These are phyloP conservation scores for Cercospora sesami DNA, from an alignment of 2,329 filamentous ascomycete genomes.

Conservation along the genomic window DNA sequence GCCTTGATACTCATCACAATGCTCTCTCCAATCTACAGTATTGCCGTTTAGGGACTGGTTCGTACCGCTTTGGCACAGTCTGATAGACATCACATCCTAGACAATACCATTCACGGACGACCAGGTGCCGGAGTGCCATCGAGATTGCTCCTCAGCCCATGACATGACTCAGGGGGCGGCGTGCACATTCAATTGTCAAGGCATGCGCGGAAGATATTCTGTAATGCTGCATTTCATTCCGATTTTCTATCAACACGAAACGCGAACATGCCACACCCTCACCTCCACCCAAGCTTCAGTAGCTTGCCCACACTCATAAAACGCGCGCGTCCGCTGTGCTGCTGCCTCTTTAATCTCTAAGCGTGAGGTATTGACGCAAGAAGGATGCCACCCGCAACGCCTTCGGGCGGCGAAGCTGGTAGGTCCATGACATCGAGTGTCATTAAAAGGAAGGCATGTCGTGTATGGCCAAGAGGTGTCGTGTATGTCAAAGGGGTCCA, in stretches of 20 bases:
- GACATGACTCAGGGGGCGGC: background rate
- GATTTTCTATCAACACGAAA: constrained; percentile 22
- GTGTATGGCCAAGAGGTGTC: constrained; percentile 23
- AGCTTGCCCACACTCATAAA: constrained; percentile 4
- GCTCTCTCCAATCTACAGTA: background rate
- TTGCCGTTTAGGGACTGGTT: background rate
- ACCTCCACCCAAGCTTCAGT: constrained; percentile 3
- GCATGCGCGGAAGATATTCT: background rate
- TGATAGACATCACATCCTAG: background rate
- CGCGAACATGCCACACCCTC: constrained; percentile 15
- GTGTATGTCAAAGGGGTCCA: constrained; percentile 32
- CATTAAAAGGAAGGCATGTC: constrained; percentile 15
- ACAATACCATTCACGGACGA: background rate
- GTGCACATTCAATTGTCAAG: background rate
- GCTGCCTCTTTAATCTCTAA: background rate
- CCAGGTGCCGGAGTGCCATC: background rate
- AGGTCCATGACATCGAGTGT: constrained; percentile 5
- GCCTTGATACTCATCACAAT: background rate
- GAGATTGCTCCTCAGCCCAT: background rate
- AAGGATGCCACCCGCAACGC: background rate
- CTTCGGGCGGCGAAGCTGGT: background rate
- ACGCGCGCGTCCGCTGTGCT: background rate
- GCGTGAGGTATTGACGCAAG: background rate
- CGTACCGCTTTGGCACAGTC: background rate
- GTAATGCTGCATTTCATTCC: constrained; percentile 3